Conservation (phyloP, 371 early-diverging fungal species). For the Parasitella parasitica region DNA sequence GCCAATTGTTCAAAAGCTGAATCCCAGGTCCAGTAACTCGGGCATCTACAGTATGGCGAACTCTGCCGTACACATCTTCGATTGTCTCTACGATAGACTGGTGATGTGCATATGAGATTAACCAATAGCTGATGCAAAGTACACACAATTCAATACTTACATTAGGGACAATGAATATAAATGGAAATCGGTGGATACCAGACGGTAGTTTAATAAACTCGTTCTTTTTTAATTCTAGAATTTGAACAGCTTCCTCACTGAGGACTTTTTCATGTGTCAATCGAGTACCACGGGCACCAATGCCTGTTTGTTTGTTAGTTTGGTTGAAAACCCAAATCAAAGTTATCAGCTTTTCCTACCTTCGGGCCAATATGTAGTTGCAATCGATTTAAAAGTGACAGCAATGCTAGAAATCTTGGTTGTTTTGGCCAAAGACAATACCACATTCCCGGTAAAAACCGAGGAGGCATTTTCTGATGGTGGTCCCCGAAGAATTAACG, state of each 20-base stretch:
- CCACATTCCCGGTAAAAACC: conserved; percentile 41
- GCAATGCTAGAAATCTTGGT: conserved; percentile 36
- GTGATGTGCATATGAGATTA: too few species aligned
- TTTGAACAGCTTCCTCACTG: conserved; percentile 23
- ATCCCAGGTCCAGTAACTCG: conserved; percentile 23
- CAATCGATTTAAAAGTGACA: conserved; percentile 37
- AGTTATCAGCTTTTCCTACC: conserved; percentile 16
- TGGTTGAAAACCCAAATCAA: neutral
- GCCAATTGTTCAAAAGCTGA: conserved; percentile 28
- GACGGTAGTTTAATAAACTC: conserved; percentile 20
- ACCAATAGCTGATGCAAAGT: too few species aligned
- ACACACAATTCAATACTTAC: conserved; percentile 23
- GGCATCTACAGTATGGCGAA: conserved; percentile 30
- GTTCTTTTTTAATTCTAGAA: conserved; percentile 24
- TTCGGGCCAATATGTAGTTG: conserved; percentile 52
- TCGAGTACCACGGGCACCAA: conserved; percentile 35
- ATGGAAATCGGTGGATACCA: conserved; percentile 36
- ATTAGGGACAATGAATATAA: conserved; percentile 38
- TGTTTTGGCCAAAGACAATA: conserved; percentile 31
- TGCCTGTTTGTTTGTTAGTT: conserved; percentile 16
- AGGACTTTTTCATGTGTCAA: conserved; percentile 24
- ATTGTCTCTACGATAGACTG: conserved; percentile 36
- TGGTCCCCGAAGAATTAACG: conserved; percentile 43
- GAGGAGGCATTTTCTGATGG: conserved; percentile 36
- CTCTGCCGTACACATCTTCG: conserved; percentile 36